phyloP scores from a whole-genome alignment of 2,329 filamentous ascomycete species.

The Penicillium janthinellum region DNA sequence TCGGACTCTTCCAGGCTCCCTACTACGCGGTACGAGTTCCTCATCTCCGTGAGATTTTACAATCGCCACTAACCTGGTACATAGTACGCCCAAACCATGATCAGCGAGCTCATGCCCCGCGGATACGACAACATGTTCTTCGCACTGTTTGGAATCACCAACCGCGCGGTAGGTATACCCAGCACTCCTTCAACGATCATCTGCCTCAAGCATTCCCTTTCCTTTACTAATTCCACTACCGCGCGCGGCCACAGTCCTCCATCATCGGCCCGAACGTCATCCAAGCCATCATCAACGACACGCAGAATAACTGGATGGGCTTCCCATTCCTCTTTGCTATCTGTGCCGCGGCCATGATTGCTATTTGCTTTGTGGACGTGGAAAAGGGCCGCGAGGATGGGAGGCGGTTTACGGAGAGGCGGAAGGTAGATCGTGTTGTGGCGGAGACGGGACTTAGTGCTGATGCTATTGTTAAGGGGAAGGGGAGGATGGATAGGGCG shows the following conservation, averaged over 20 bases:
- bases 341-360: slow-evolving; percentile 40
- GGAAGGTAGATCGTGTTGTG: slow-evolving; percentile 33
- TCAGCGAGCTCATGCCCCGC: slow-evolving; percentile 46
- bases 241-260: slow-evolving; percentile 36
- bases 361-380: slow-evolving; percentile 44
- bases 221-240: background rate
- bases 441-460: slow-evolving; percentile 29
- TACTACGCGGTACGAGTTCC: slow-evolving; percentile 40
- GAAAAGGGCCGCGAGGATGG: slow-evolving; percentile 46
- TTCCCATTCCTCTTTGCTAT: slow-evolving; percentile 48
- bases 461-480: slow-evolving; percentile 20
- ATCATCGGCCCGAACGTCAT: slow-evolving; percentile 49
- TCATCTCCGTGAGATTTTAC: background rate
- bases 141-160: slow-evolving; percentile 48
- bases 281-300: slow-evolving; percentile 47
- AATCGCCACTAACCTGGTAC: background rate
- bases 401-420: slow-evolving; percentile 39
- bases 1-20: slow-evolving; percentile 47
- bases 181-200: background rate
- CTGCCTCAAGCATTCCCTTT: background rate
- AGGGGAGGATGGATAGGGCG: background rate
- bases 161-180: slow-evolving; percentile 40
- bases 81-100: slow-evolving; percentile 49
- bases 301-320: slow-evolving; percentile 48
- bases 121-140: slow-evolving; percentile 52